phyloP scores from a whole-genome alignment of 2,329 filamentous ascomycete genomes.

The Coniochaeta sp. region DNA sequence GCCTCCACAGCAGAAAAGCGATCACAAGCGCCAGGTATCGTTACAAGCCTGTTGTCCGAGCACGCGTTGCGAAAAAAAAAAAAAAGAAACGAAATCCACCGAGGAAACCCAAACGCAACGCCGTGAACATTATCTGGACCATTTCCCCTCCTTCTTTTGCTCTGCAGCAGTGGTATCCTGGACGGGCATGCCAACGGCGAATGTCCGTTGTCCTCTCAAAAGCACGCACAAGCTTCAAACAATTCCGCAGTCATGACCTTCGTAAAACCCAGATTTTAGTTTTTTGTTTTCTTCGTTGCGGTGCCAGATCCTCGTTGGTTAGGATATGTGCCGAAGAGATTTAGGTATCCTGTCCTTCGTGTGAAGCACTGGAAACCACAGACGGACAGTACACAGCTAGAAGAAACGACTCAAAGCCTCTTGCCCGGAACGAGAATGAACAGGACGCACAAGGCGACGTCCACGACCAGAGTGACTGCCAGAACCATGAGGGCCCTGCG shows the following conservation, averaged over 20 bases:
- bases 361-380: not conserved
- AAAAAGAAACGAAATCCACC: too few species aligned
- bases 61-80: not conserved
- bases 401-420: slow-evolving; percentile 46
- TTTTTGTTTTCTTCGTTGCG: too few species aligned
- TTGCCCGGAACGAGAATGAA: slow-evolving; percentile 96
- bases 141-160: not conserved
- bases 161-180: not conserved
- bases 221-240: slow-evolving; percentile 3
- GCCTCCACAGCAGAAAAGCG: not conserved
- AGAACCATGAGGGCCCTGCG: slow-evolving; percentile 80
- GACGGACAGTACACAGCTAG: slow-evolving; percentile 1
- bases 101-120: not conserved
- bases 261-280: slow-evolving; percentile 4
- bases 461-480: slow-evolving; percentile 65
- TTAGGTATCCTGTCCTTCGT: not conserved
- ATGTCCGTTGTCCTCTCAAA: not conserved
- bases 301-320: not conserved
- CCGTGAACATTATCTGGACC: not conserved
- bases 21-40: not conserved
- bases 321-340: slow-evolving; percentile 3
- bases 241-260: slow-evolving; percentile 9
- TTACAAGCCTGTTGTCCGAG: not conserved
- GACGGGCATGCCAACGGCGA: not conserved
- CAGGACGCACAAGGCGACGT: slow-evolving; percentile 75